These are phyloP conservation scores for Rubroboletus pulcherrimus DNA, from an alignment of 768 basidiomycete species.

Conservation along the genomic window DNA sequence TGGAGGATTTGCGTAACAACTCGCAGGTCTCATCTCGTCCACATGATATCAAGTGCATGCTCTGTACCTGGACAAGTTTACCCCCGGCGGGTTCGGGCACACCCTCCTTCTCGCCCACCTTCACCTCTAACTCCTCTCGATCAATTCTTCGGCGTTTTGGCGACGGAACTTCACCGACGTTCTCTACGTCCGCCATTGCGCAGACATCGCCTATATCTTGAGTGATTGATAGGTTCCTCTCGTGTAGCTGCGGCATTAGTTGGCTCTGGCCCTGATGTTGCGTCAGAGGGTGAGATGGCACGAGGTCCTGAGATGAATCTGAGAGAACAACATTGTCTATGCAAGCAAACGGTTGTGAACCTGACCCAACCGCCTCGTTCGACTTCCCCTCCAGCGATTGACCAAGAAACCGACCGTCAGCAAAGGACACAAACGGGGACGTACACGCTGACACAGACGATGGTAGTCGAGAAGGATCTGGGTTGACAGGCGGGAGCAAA, in stretches of 20 bases:
- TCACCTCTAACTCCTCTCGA: neutral
- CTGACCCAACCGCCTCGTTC: neutral
- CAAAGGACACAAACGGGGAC: conserved; percentile 16
- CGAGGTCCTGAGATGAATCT: neutral
- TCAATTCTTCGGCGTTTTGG: conserved; percentile 19
- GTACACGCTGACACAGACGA: conserved; percentile 5
- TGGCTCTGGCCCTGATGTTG: neutral
- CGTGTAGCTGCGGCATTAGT: neutral
- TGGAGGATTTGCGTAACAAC: neutral
- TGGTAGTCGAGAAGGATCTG: neutral
- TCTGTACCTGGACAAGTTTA: neutral
- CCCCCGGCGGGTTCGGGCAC: neutral
- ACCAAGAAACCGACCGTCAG: neutral
- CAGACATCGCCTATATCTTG: neutral
- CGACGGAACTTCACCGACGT: neutral
- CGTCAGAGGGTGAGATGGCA: neutral
- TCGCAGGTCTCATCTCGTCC: neutral
- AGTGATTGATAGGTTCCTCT: neutral
- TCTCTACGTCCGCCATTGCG: neutral
- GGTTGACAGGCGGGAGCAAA: neutral
- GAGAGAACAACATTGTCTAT: conserved; percentile 15
- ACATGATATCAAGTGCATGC: neutral
- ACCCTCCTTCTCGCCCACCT: neutral
- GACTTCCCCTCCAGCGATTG: neutral
- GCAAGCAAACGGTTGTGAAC: conserved; percentile 12